Evolutionary conservation across 441 rosid genomes (phyloP).

Genomic region (Codiaeum variegatum): DNA sequence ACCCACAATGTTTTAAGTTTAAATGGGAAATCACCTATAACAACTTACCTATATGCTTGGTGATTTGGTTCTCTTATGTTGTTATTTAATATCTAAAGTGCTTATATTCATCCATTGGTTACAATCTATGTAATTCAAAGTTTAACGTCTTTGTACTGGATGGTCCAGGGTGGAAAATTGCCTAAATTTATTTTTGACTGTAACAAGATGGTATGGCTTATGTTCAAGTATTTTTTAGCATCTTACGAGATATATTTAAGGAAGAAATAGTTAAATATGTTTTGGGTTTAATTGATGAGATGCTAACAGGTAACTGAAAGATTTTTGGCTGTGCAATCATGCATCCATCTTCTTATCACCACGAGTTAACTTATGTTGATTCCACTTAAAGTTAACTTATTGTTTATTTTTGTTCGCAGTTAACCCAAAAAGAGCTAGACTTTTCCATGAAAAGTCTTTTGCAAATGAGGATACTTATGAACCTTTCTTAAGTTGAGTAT

Average conservation of each 20-base stretch:
- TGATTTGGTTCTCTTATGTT: slow-evolving; percentile 5
- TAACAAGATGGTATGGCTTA: slow-evolving; percentile 94
- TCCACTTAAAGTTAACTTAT: slow-evolving; percentile 24
- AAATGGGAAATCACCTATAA: background rate
- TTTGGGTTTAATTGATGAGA: slow-evolving; percentile 86
- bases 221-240: slow-evolving; percentile 74
- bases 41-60: background rate
- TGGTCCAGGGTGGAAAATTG: background rate
- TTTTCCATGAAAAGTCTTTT: slow-evolving; percentile 84
- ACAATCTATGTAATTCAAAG: background rate
- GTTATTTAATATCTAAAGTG: background rate
- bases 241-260: slow-evolving; percentile 79
- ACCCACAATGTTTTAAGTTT: background rate
- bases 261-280: slow-evolving; percentile 99
- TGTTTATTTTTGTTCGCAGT: slow-evolving; percentile 46
- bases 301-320: slow-evolving; percentile 65
- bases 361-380: slow-evolving; percentile 20
- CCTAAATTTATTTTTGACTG: slow-evolving; percentile 19
- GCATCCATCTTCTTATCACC: background rate
- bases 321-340: slow-evolving; percentile 1
- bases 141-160: background rate
- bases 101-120: background rate
- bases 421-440: slow-evolving; percentile 82
- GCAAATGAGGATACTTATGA: slow-evolving; percentile 80
- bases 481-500: slow-evolving; percentile 90